phyloP scores from a whole-genome alignment of 305 asterid species.

The Solanum aculeatissimum region DNA sequence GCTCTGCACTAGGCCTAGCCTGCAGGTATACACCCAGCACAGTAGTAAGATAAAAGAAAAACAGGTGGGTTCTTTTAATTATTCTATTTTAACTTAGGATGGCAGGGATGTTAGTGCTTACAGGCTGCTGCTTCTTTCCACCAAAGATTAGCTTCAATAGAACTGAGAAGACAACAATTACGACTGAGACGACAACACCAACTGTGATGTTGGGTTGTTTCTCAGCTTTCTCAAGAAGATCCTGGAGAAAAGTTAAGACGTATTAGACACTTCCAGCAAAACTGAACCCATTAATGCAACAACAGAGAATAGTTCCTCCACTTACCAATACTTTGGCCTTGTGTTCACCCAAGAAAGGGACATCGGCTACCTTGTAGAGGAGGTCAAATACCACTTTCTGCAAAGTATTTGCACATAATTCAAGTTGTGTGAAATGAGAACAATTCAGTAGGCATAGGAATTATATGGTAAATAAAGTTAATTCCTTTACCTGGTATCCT shows the following conservation, averaged over 20 bases:
- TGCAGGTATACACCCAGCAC: neutral
- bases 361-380: slow-evolving; percentile 77
- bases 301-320: neutral
- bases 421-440: neutral
- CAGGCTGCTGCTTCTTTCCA: slow-evolving; percentile 76
- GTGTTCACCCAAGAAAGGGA: slow-evolving; percentile 80
- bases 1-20: slow-evolving; percentile 32
- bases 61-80: neutral
- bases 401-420: neutral
- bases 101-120: slow-evolving; percentile 9
- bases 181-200: slow-evolving; percentile 41
- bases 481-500: slow-evolving; percentile 56
- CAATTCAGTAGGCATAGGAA: neutral
- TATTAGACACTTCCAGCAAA: neutral
- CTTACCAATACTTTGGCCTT: slow-evolving; percentile 64
- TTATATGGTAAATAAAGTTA: neutral
- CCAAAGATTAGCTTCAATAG: slow-evolving; percentile 61
- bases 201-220: slow-evolving; percentile 68
- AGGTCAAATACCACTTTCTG: slow-evolving; percentile 73
- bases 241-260: slow-evolving; percentile 22
- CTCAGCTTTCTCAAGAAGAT: slow-evolving; percentile 80
- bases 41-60: neutral
- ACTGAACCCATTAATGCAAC: neutral
- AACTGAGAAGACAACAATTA: slow-evolving; percentile 43
- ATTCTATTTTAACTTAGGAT: neutral